Evolutionary conservation across 441 rosid species (phyloP).

Genomic region (Eutrema salsugineum): DNA sequence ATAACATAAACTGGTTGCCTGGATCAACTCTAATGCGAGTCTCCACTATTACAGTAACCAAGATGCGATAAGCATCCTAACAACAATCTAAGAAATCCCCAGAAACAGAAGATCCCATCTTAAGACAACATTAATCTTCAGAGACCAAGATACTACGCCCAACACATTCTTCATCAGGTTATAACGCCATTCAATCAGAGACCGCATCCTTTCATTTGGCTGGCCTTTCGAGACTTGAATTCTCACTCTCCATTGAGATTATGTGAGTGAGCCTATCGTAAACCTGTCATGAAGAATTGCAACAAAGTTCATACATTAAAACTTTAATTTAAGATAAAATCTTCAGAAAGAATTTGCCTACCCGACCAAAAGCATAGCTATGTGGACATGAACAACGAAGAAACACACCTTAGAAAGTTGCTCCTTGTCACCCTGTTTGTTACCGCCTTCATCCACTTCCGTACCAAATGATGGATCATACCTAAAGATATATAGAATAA

Average conservation of each 20-base stretch:
- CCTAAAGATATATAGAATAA: slow-evolving; percentile 36
- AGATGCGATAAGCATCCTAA: slow-evolving; percentile 49
- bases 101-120: slow-evolving; percentile 1
- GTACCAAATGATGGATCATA: slow-evolving; percentile 47
- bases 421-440: slow-evolving; percentile 34
- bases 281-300: slow-evolving; percentile 47
- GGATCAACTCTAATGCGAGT: slow-evolving; percentile 59
- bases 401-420: slow-evolving; percentile 61
- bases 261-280: slow-evolving; percentile 73
- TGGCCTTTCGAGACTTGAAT: slow-evolving; percentile 50
- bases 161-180: background rate
- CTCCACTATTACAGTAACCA: slow-evolving; percentile 61
- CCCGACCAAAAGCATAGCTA: background rate
- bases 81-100: slow-evolving; percentile 48
- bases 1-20: slow-evolving; percentile 71
- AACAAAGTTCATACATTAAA: background rate
- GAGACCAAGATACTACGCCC: background rate
- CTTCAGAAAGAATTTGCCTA: background rate
- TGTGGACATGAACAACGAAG: slow-evolving; percentile 5
- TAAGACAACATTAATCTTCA: slow-evolving; percentile 6
- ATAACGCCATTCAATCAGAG: background rate
- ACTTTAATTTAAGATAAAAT: background rate
- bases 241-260: slow-evolving; percentile 75
- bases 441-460: slow-evolving; percentile 32
- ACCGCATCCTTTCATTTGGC: slow-evolving; percentile 23